These are phyloP conservation scores for Amyloporia xantha DNA, from an alignment of 768 basidiomycete genomes.

Conservation along the genomic window DNA sequence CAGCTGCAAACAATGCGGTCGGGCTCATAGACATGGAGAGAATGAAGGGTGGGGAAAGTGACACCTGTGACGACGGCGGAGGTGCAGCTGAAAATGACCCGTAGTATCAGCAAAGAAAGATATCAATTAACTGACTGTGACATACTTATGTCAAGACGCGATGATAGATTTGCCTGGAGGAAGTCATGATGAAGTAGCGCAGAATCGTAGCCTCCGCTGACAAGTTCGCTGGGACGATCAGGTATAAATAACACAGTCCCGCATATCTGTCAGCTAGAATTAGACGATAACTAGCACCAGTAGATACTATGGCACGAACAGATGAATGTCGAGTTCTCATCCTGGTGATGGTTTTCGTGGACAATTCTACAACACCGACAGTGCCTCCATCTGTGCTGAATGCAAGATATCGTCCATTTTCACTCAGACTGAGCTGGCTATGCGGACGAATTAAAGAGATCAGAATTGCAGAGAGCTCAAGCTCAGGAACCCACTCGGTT, in stretches of 20 bases:
- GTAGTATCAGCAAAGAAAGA: constrained; percentile 2
- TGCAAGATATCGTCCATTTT: constrained; percentile 46
- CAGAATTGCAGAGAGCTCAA: constrained; percentile 5
- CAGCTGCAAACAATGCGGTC: constrained; percentile 56
- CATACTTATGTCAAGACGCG: constrained; percentile 52
- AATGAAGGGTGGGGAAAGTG: constrained; percentile 71
- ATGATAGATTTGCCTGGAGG: constrained; percentile 46
- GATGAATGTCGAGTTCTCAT: constrained; percentile 62
- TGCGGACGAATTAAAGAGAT: neutral
- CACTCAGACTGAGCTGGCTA: constrained; percentile 58
- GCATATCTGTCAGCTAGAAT: constrained; percentile 58
- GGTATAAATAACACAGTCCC: constrained; percentile 67
- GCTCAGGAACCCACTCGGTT: constrained; percentile 53
- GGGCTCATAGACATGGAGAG: constrained; percentile 53
- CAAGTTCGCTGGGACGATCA: constrained; percentile 58
- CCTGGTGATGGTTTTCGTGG: constrained; percentile 36
- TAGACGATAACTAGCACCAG: too few species aligned
- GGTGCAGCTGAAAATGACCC: constrained; percentile 21
- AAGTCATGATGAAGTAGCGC: constrained; percentile 64
- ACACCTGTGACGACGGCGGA: constrained; percentile 39
- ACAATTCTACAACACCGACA: constrained; percentile 61
- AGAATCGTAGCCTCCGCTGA: constrained; percentile 76
- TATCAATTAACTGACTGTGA: neutral
- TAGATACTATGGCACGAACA: constrained; percentile 30
- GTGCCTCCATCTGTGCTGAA: constrained; percentile 65